Evolutionary conservation across 306 rosid genomes (phyloP).

Genomic region (Citrullus mucosospermus): DNA sequence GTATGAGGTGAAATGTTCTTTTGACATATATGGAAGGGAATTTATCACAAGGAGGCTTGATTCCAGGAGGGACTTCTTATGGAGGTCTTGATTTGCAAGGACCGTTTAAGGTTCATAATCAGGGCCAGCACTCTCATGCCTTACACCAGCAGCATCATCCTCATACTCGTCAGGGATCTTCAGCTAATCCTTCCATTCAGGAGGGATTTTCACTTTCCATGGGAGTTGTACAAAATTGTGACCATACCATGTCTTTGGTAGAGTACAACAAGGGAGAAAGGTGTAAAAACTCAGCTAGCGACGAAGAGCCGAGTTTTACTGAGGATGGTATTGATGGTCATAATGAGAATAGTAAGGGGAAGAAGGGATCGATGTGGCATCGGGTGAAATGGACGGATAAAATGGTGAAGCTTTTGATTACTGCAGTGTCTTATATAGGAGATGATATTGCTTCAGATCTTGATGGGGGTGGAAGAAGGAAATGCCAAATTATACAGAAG

Average conservation of each 20-base stretch:
- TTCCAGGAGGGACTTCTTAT: constrained; percentile 52
- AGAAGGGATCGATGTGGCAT: constrained; percentile 66
- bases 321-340: constrained; percentile 60
- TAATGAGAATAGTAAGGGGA: constrained; percentile 39
- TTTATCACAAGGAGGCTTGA: constrained; percentile 56
- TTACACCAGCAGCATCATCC: constrained; percentile 38
- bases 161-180: constrained; percentile 42
- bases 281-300: constrained; percentile 57
- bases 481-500: constrained; percentile 49
- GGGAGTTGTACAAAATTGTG: constrained; percentile 46
- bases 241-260: constrained; percentile 33
- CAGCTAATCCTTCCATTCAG: constrained; percentile 33
- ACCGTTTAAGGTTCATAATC: constrained; percentile 38
- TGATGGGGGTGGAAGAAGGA: constrained; percentile 52
- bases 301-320: constrained; percentile 55
- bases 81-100: constrained; percentile 67
- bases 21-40: constrained; percentile 60
- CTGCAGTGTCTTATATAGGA: constrained; percentile 70
- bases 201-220: constrained; percentile 57
- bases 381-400: constrained; percentile 88
- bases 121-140: constrained; percentile 31
- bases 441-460: constrained; percentile 49
- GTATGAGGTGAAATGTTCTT: constrained; percentile 24
- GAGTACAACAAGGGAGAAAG: constrained; percentile 62
- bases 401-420: constrained; percentile 87